Conservation (phyloP, 1,284 basidiomycete genomes). For the Puccinia novopanici region DNA sequence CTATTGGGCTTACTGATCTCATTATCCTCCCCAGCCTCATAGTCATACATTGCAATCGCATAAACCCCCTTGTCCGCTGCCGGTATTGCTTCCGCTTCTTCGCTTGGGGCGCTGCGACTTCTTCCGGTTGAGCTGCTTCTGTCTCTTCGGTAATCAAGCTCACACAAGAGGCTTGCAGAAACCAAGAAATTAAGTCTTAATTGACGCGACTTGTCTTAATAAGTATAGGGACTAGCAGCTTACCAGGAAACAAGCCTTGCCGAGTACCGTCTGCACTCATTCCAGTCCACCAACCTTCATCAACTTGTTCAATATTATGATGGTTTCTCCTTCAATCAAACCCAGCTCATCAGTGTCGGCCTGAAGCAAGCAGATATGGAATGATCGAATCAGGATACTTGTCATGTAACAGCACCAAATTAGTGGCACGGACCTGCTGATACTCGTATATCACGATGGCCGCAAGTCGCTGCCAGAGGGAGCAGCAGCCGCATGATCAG, state of each 20-base stretch:
- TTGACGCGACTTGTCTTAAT: not conserved
- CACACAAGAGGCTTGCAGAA: not conserved
- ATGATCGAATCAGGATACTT: conserved; percentile 57
- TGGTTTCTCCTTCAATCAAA: conserved; percentile 75
- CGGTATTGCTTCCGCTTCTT: conserved; percentile 65
- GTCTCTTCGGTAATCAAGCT: conserved; percentile 38
- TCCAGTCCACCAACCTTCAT: conserved; percentile 72
- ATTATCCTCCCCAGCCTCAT: conserved; percentile 56
- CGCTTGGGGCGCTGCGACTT: conserved; percentile 63
- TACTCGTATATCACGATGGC: conserved; percentile 73
- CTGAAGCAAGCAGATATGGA: conserved; percentile 53
- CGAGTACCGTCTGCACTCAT: conserved; percentile 67
- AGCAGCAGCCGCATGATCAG: conserved; percentile 28
- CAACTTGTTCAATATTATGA: conserved; percentile 77
- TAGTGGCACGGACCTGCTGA: conserved; percentile 61
- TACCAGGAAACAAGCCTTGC: conserved; percentile 74
- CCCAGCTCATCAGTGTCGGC: conserved; percentile 79
- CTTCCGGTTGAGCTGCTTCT: not conserved
- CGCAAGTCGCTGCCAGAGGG: conserved; percentile 53
- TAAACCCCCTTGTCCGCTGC: conserved; percentile 64
- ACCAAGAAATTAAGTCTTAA: not conserved
- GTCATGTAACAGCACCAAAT: not conserved
- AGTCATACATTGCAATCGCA: conserved; percentile 58
- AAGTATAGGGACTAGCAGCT: conserved; percentile 53
- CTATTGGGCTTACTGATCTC: conserved; percentile 59